These are phyloP conservation scores for Boletus reticulatus DNA, from an alignment of 768 basidiomycete species.

Conservation along the genomic window DNA sequence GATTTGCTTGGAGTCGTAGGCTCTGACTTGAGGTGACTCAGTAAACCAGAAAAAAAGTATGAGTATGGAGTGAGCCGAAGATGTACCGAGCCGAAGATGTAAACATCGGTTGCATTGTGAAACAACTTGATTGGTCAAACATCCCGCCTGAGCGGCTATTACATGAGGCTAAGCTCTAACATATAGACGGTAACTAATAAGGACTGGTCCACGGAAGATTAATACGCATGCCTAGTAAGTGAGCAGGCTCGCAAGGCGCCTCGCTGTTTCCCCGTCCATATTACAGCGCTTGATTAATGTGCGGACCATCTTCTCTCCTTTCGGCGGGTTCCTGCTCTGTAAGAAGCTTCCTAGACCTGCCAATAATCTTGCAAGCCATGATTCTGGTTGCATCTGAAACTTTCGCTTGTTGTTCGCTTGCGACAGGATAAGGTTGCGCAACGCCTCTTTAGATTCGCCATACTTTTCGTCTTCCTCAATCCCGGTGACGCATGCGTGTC, in stretches of 20 bases:
- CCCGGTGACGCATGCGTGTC: conserved; percentile 43
- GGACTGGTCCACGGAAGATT: neutral
- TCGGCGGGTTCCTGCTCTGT: conserved; percentile 20
- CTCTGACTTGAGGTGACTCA: too few relatives aligned
- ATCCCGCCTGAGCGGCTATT: too few relatives aligned
- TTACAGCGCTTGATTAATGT: conserved; percentile 27
- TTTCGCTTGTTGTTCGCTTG: conserved; percentile 9
- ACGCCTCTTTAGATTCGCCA: conserved; percentile 28
- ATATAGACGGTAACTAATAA: too few relatives aligned
- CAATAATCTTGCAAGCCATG: conserved; percentile 25
- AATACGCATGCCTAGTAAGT: neutral
- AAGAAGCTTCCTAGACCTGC: conserved; percentile 21
- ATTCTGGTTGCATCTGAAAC: conserved; percentile 25
- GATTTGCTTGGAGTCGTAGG: too few relatives aligned
- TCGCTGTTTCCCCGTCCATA: conserved; percentile 28
- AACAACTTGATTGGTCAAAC: too few relatives aligned
- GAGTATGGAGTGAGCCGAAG: too few relatives aligned
- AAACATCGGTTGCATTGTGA: too few relatives aligned
- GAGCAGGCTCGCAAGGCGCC: conserved; percentile 16
- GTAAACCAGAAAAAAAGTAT: too few relatives aligned
- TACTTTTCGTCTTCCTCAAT: conserved; percentile 35
- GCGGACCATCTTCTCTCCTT: conserved; percentile 24
- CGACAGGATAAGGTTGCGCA: conserved; percentile 20
- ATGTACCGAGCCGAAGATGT: too few relatives aligned
- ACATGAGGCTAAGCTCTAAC: too few relatives aligned